A percentile compares a stretch with the other conserved stretches of the same genome.
Conservation (phyloP, 2,329 filamentous ascomycete genomes). For the Cercospora brassicicola region DNA sequence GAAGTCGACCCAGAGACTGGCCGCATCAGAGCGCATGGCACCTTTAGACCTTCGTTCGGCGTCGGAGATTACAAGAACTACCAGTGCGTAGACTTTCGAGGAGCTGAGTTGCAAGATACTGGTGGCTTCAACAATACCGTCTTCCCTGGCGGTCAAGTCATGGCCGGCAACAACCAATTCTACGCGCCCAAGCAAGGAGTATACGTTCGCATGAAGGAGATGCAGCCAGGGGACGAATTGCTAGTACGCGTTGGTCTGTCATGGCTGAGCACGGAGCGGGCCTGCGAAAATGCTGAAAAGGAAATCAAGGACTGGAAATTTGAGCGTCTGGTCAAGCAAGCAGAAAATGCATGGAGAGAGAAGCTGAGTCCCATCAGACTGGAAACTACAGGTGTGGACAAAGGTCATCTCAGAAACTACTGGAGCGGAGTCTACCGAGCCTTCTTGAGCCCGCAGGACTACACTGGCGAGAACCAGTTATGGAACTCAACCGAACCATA, state of each 20-base stretch:
- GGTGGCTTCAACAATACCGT: conserved; percentile 59
- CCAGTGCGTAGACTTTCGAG: conserved; percentile 61
- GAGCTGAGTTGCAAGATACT: conserved; percentile 53
- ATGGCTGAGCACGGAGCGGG: conserved; percentile 64
- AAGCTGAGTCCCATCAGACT: conserved; percentile 43
- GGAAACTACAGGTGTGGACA: conserved; percentile 38
- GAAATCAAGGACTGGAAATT: conserved; percentile 69
- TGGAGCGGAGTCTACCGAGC: conserved; percentile 49
- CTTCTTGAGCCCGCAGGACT: conserved; percentile 49
- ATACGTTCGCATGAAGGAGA: conserved; percentile 39
- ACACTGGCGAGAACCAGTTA: conserved; percentile 48
- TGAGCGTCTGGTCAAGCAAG: conserved; percentile 48
- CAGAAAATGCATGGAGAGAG: conserved; percentile 42
- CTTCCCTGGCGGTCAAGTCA: conserved; percentile 41
- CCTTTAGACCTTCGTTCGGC: conserved; percentile 63
- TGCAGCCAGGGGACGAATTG: conserved; percentile 49
- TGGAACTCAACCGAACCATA: conserved; percentile 48
- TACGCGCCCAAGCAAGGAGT: conserved; percentile 20
- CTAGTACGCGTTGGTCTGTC: conserved; percentile 66
- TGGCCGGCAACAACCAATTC: conserved; percentile 38
- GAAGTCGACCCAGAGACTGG: conserved; percentile 53
- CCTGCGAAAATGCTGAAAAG: conserved; percentile 65
- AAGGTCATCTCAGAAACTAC: conserved; percentile 42
- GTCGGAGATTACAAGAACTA: conserved; percentile 57
- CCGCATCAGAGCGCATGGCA: conserved; percentile 59